phyloP scores from a whole-genome alignment of 129 eudicot species.

The Calendula officinalis region DNA sequence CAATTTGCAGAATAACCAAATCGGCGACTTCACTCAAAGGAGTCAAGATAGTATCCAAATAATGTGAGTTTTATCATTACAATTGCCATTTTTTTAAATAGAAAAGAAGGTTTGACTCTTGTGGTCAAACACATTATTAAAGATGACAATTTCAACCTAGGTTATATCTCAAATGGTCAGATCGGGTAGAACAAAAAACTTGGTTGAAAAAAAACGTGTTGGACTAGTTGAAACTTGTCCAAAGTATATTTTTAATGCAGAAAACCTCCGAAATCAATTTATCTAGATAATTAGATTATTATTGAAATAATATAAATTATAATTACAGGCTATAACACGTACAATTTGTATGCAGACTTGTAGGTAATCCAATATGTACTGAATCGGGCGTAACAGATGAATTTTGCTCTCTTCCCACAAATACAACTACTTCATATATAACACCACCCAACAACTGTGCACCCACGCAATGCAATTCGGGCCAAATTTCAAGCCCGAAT shows the following conservation, averaged over 20 bases:
- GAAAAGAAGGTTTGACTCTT: background rate
- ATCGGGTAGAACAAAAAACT: too few relatives aligned
- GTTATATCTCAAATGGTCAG: too few relatives aligned
- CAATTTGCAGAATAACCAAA: constrained; percentile 67
- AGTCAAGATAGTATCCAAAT: constrained; percentile 14
- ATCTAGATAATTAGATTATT: too few relatives aligned
- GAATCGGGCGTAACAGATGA: constrained; percentile 32
- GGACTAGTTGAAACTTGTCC: too few relatives aligned
- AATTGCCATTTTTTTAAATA: background rate
- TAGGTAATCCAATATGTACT: constrained; percentile 51
- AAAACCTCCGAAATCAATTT: too few relatives aligned
- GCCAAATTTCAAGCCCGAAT: constrained; percentile 54
- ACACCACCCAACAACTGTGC: constrained; percentile 43
- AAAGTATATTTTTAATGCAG: too few relatives aligned
- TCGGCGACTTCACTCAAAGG: constrained; percentile 27
- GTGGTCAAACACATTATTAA: background rate
- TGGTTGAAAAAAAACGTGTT: too few relatives aligned
- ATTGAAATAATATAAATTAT: too few relatives aligned
- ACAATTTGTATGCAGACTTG: constrained; percentile 49
- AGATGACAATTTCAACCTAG: background rate
- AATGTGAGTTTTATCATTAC: constrained; percentile 37
- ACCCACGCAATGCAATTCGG: constrained; percentile 40
- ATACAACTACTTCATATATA: constrained; percentile 25
- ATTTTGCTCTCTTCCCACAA: constrained; percentile 43
- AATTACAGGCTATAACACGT: background rate